Conservation (phyloP, 2,329 filamentous ascomycete genomes). For the Ophiostoma piceae region DNA sequence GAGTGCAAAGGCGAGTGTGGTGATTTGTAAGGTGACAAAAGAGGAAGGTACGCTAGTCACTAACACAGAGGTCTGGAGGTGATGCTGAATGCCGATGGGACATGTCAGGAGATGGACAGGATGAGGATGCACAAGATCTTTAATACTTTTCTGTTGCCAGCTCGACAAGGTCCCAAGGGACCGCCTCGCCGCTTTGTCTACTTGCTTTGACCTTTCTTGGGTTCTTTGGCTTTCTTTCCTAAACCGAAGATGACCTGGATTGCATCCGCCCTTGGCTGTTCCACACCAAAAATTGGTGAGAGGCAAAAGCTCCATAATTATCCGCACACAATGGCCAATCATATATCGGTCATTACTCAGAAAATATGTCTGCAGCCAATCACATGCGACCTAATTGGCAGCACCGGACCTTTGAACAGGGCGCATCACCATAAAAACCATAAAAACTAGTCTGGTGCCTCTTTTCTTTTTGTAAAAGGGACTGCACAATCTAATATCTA, state of each 20-base stretch:
- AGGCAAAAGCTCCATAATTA: slow-evolving; percentile 13
- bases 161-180: neutral
- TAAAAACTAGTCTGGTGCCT: slow-evolving; percentile 1
- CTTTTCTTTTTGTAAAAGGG: neutral
- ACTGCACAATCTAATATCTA: neutral
- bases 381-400: slow-evolving; percentile 8
- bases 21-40: slow-evolving; percentile 20
- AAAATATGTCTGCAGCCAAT: neutral
- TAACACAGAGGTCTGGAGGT: slow-evolving; percentile 19
- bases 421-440: slow-evolving; percentile 19
- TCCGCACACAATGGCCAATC: neutral
- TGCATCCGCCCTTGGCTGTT: slow-evolving; percentile 9
- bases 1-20: neutral
- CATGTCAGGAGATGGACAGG: slow-evolving; percentile 6
- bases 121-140: slow-evolving; percentile 11
- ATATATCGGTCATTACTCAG: neutral
- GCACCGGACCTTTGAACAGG: neutral
- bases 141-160: slow-evolving; percentile 19
- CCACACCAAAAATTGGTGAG: slow-evolving; percentile 11
- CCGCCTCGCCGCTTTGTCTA: slow-evolving; percentile 4
- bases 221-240: neutral
- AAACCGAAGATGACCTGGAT: neutral
- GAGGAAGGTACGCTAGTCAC: slow-evolving; percentile 26
- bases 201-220: neutral
- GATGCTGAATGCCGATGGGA: neutral